phyloP scores from a whole-genome alignment of 1,139 yeast species.

The Scheffersomyces titani region DNA sequence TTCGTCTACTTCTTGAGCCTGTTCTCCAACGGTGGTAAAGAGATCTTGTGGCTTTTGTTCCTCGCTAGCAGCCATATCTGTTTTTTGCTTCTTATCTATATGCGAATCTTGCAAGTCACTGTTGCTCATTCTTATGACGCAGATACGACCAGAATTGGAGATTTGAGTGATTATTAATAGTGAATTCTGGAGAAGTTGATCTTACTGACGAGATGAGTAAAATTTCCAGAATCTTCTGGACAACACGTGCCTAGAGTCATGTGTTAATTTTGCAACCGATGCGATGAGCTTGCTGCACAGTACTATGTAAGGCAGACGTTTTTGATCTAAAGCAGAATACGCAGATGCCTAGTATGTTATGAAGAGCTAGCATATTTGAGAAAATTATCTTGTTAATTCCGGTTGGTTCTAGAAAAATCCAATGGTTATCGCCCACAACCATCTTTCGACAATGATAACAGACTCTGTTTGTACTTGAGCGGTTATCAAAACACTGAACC shows the following conservation, averaged over 20 bases:
- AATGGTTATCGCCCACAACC: too few relatives aligned
- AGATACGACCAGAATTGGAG: neutral
- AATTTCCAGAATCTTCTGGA: neutral
- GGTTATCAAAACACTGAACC: slow-evolving; percentile 93
- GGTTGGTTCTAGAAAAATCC: too few relatives aligned
- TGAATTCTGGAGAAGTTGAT: neutral
- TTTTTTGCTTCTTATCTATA: slow-evolving; percentile 17
- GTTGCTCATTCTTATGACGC: neutral
- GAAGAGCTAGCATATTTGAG: too few relatives aligned
- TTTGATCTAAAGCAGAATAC: too few relatives aligned
- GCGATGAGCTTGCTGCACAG: neutral
- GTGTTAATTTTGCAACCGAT: neutral
- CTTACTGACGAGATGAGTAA: neutral
- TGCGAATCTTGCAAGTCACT: slow-evolving; percentile 7
- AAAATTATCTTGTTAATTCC: too few relatives aligned
- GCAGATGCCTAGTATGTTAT: too few relatives aligned
- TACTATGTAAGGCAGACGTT: too few relatives aligned
- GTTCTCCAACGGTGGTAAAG: slow-evolving; percentile 56
- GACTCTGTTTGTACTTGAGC: slow-evolving; percentile 87
- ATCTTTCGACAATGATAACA: slow-evolving; percentile 79
- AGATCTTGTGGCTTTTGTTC: slow-evolving; percentile 33
- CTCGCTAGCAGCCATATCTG: slow-evolving; percentile 11
- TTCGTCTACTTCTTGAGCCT: slow-evolving; percentile 12
- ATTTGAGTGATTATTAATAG: neutral
- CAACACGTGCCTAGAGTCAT: neutral